Evolutionary conservation across 495 filamentous ascomycete genomes (phyloP).

Genomic region (Daldinia concentrica): DNA sequence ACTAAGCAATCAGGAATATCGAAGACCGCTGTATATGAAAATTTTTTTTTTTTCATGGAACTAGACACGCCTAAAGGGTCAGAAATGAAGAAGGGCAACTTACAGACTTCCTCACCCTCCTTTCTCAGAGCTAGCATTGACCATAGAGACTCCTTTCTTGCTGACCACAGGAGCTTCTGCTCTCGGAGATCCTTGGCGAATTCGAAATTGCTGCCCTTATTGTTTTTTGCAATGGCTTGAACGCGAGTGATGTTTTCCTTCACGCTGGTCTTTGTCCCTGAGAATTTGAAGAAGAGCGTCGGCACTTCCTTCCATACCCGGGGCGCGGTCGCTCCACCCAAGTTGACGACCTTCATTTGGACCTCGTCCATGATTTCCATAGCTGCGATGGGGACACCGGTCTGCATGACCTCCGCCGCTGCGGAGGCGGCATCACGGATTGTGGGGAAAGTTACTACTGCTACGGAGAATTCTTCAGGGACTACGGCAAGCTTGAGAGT

Average conservation of each 20-base stretch:
- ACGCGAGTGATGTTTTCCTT: constrained; percentile 73
- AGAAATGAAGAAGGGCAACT: constrained; percentile 30
- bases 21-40: neutral
- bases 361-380: constrained; percentile 89
- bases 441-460: constrained; percentile 77
- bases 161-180: constrained; percentile 76
- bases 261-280: constrained; percentile 74
- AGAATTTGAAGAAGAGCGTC: constrained; percentile 87
- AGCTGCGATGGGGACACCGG: constrained; percentile 76
- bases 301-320: constrained; percentile 78
- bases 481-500: constrained; percentile 79
- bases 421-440: constrained; percentile 77
- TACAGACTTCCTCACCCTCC: constrained; percentile 67
- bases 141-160: constrained; percentile 80
- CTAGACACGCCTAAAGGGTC: neutral
- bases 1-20: neutral
- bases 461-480: constrained; percentile 76
- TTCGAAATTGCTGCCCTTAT: constrained; percentile 74
- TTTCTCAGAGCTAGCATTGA: constrained; percentile 75
- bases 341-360: constrained; percentile 81
- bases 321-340: constrained; percentile 70
- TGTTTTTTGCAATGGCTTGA: constrained; percentile 67
- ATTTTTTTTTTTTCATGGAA: neutral
- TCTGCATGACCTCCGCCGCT: constrained; percentile 74
- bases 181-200: constrained; percentile 75